A percentile compares a stretch with the other conserved stretches of the same genome.
Evolutionary conservation across 495 filamentous ascomycete genomes (phyloP).

Genomic region (Hypoxylon intermedium): DNA sequence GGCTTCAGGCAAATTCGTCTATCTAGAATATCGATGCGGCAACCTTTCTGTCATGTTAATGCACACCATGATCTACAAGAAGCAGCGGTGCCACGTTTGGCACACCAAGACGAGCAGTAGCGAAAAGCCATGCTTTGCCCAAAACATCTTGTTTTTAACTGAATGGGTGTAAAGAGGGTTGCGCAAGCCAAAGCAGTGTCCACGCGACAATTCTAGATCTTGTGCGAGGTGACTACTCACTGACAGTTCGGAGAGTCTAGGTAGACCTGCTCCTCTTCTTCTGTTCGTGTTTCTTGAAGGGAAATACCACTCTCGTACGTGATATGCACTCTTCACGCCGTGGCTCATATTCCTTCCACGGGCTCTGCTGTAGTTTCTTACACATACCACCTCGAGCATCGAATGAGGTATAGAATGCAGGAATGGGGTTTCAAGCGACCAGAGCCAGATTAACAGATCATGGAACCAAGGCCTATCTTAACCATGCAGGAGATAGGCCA

Average conservation of each 20-base stretch:
- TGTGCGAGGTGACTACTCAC: conserved; percentile 38
- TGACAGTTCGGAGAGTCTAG: conserved; percentile 6
- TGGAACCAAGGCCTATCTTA: neutral
- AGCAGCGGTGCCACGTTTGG: conserved; percentile 39
- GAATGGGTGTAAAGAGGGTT: conserved; percentile 27
- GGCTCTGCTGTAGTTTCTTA: neutral
- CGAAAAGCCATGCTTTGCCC: conserved; percentile 28
- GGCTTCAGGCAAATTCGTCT: conserved; percentile 19
- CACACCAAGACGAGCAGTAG: conserved; percentile 28
- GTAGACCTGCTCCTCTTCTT: neutral
- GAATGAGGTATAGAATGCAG: neutral
- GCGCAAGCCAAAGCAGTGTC: conserved; percentile 26
- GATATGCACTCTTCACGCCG: no score
- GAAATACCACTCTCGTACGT: neutral
- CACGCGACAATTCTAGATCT: conserved; percentile 39
- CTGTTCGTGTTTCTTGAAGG: neutral
- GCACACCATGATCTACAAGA: conserved; percentile 40
- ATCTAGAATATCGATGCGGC: conserved; percentile 27
- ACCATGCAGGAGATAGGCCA: conserved; percentile 18
- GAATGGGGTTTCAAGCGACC: neutral
- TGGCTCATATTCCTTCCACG: neutral
- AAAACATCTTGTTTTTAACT: conserved; percentile 19
- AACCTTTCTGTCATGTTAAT: conserved; percentile 35
- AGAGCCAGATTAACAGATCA: neutral
- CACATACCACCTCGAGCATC: neutral